phyloP scores from a whole-genome alignment of 805 yeast species.

The Spathaspora hagerdaliae region DNA sequence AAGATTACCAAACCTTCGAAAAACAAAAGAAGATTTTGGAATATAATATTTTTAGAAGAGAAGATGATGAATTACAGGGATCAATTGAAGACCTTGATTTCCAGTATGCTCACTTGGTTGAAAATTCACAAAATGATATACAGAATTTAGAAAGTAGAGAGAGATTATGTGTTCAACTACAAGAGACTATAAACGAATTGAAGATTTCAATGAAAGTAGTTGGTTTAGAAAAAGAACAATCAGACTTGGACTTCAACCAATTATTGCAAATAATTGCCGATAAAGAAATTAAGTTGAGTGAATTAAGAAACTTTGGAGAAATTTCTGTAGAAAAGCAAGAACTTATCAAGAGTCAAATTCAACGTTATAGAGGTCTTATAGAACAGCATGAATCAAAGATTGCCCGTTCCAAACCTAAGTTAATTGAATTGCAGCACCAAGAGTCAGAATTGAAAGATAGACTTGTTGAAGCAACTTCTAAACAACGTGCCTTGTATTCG shows the following conservation, averaged over 20 bases:
- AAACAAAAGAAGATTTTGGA: conserved; percentile 67
- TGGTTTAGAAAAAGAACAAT: conserved; percentile 53
- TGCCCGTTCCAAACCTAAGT: conserved; percentile 33
- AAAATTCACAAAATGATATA: conserved; percentile 51
- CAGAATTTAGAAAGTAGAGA: conserved; percentile 62
- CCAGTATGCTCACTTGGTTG: conserved; percentile 48
- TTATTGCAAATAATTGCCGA: conserved; percentile 46
- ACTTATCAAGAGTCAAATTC: conserved; percentile 15
- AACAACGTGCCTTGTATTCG: conserved; percentile 57
- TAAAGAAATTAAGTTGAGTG: conserved; percentile 44
- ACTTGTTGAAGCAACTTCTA: conserved; percentile 41
- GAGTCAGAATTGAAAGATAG: conserved; percentile 40
- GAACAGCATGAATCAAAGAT: conserved; percentile 34
- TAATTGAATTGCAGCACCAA: conserved; percentile 30
- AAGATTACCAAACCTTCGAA: conserved; percentile 63
- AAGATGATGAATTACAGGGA: conserved; percentile 56
- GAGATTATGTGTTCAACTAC: conserved; percentile 39
- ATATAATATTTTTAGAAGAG: conserved; percentile 73
- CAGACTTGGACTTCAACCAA: conserved; percentile 47
- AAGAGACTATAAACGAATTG: conserved; percentile 42
- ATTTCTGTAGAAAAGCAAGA: conserved; percentile 26
- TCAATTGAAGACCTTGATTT: conserved; percentile 60
- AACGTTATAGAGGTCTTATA: conserved; percentile 24
- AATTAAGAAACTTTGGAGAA: conserved; percentile 33
- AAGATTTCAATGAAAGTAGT: conserved; percentile 49